Conservation (phyloP, 2,329 filamentous ascomycete genomes). For the Massarina eburnea region DNA sequence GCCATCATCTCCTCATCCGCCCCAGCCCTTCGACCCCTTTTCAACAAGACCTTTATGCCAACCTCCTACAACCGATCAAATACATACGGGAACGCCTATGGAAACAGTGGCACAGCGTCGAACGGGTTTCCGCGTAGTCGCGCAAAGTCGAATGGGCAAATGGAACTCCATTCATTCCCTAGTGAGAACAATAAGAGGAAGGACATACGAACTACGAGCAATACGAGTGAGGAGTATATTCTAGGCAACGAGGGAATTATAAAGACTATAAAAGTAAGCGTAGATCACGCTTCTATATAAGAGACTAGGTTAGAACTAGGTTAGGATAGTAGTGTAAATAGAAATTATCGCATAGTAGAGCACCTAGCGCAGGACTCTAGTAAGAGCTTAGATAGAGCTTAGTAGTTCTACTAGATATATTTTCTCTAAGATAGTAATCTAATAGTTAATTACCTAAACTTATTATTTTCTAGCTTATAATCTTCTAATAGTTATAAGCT, state of each 20-base stretch:
- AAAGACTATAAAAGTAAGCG: conserved; percentile 12
- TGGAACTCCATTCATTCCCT: conserved; percentile 9
- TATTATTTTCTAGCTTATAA: no score
- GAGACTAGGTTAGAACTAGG: no score
- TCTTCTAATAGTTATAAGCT: no score
- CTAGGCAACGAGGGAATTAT: conserved; percentile 10
- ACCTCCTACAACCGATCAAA: conserved; percentile 4
- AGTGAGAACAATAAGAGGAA: conserved; percentile 4
- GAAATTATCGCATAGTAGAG: no score
- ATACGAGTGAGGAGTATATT: conserved; percentile 15
- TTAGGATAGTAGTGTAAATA: no score
- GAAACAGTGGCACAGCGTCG: neutral
- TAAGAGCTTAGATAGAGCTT: no score
- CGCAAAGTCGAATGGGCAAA: conserved; percentile 6
- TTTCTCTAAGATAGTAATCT: no score
- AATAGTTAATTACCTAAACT: no score
- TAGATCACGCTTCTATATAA: neutral
- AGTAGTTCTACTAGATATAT: no score
- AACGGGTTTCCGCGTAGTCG: conserved; percentile 1
- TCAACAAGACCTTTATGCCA: conserved; percentile 16
- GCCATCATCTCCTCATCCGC: conserved; percentile 46
- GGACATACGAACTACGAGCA: conserved; percentile 1
- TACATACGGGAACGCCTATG: conserved; percentile 1
- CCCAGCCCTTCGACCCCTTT: conserved; percentile 42
- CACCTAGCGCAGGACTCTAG: no score